Evolutionary conservation across 1,284 basidiomycete genomes (phyloP).

Genomic region (Cutaneotrichosporon dermatis): DNA sequence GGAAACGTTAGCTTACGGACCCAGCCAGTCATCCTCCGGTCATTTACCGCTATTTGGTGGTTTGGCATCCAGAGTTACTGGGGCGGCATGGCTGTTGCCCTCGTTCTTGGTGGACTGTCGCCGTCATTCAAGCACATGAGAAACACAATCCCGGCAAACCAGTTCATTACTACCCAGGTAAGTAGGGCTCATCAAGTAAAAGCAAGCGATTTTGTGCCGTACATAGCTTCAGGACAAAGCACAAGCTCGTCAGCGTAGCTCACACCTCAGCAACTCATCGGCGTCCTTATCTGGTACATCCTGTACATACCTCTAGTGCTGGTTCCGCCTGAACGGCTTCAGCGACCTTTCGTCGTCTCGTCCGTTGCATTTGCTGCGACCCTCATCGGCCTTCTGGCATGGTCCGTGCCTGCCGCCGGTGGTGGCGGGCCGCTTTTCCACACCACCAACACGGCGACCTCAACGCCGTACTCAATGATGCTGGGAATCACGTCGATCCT

Average conservation of each 20-base stretch:
- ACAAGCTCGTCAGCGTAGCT: too few relatives aligned
- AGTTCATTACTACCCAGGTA: constrained; percentile 24
- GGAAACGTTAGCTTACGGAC: background rate
- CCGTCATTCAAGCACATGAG: constrained; percentile 25
- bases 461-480: constrained; percentile 29
- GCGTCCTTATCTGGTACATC: constrained; percentile 30
- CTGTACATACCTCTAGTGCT: constrained; percentile 31
- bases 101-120: constrained; percentile 28
- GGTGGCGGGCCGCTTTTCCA: constrained; percentile 34
- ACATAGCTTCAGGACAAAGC: too few relatives aligned
- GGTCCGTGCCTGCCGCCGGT: constrained; percentile 24
- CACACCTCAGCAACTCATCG: constrained; percentile 17
- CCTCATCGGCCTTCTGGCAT: constrained; percentile 32
- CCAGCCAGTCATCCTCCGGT: constrained; percentile 25
- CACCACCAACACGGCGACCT: constrained; percentile 20
- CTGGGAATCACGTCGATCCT: constrained; percentile 34
- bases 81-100: constrained; percentile 33
- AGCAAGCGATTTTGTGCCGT: too few relatives aligned
- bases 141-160: constrained; percentile 16
- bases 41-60: constrained; percentile 29
- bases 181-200: too few relatives aligned
- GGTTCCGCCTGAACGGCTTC: constrained; percentile 32
- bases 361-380: constrained; percentile 26
- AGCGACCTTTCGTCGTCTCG: constrained; percentile 31
- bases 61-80: constrained; percentile 30